Percentiles rank a stretch among this genome's conserved stretches.
Conservation (phyloP, 306 rosid genomes). For the Cicer cuneatum region DNA sequence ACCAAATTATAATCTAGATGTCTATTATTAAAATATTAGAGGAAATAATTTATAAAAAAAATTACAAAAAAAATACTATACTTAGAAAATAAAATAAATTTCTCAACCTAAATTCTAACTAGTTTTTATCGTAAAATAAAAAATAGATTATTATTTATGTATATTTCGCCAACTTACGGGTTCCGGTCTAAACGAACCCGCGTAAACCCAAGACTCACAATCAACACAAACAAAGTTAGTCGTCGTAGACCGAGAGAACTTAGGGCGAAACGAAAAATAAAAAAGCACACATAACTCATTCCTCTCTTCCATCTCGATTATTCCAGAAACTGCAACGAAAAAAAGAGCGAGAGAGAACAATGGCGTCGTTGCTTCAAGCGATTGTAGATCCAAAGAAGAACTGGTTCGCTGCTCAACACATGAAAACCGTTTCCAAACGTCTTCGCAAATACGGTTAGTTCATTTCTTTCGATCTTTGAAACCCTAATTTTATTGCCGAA, state of each 20-base stretch:
- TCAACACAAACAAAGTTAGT: neutral
- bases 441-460: slow-evolving; percentile 74
- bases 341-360: slow-evolving; percentile 39
- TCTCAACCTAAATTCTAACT: too few species aligned
- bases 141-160: too few species aligned
- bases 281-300: slow-evolving; percentile 2
- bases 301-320: slow-evolving; percentile 1
- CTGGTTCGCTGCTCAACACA: slow-evolving; percentile 86
- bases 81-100: too few species aligned
- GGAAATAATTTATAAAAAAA: too few species aligned
- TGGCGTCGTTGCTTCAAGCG: slow-evolving; percentile 72
- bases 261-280: slow-evolving; percentile 1
- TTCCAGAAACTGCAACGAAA: slow-evolving; percentile 12
- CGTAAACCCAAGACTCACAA: too few species aligned
- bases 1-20: too few species aligned
- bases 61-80: too few species aligned
- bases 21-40: too few species aligned
- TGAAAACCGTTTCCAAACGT: slow-evolving; percentile 77
- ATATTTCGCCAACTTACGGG: too few species aligned
- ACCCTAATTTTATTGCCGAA: slow-evolving; percentile 41
- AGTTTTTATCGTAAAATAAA: too few species aligned
- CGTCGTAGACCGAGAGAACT: neutral
- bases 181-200: too few species aligned
- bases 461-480: neutral
- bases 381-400: slow-evolving; percentile 78